Conservation (phyloP, 2,329 filamentous ascomycete species). For the Botryotinia globosa region DNA sequence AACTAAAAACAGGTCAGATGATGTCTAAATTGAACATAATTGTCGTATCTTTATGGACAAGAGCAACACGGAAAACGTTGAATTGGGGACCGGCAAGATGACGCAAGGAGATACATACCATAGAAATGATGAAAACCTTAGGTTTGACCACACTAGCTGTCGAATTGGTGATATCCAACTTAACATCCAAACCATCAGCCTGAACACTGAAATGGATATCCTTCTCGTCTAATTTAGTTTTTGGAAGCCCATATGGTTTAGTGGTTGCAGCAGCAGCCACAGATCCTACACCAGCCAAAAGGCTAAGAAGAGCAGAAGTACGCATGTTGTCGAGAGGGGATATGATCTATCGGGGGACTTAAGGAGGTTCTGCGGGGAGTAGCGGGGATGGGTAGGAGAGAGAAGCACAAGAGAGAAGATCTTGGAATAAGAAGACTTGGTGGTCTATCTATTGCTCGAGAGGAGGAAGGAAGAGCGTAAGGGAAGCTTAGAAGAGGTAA, state of each 20-base stretch:
- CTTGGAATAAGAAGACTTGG: not conserved
- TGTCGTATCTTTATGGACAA: not conserved
- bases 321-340: conserved; percentile 5
- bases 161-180: conserved; percentile 7
- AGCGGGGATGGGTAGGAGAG: not conserved
- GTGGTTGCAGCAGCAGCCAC: conserved; percentile 13
- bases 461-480: not conserved
- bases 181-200: conserved; percentile 11
- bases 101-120: conserved; percentile 46
- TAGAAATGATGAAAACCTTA: conserved; percentile 61
- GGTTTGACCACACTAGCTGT: conserved; percentile 39
- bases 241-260: conserved; percentile 10
- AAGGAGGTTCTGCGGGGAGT: not conserved
- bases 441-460: not conserved
- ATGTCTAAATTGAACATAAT: not conserved
- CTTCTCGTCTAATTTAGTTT: conserved; percentile 3
- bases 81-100: not conserved
- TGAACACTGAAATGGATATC: conserved; percentile 14
- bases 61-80: not conserved
- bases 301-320: conserved; percentile 16
- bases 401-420: not conserved
- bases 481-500: conserved; percentile 1
- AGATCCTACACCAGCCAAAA: conserved; percentile 12
- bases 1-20: conserved; percentile 47
- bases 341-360: not conserved